phyloP scores from a whole-genome alignment of 257 asterid species.

The Nicotiana otophora region DNA sequence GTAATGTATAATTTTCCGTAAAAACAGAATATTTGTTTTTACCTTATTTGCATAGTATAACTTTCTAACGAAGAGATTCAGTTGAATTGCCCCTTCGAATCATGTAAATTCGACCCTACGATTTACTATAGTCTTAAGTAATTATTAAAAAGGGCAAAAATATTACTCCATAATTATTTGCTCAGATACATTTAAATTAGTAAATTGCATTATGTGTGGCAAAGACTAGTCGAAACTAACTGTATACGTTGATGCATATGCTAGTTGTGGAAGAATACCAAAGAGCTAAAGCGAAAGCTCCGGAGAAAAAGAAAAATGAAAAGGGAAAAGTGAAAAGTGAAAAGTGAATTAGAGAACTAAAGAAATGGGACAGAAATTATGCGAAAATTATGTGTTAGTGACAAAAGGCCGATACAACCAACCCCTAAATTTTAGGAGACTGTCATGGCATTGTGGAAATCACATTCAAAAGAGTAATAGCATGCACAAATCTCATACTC shows the following conservation, averaged over 20 bases:
- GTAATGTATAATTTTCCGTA: no score
- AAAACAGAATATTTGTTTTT: no score
- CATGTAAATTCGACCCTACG: background rate
- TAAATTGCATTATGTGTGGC: background rate
- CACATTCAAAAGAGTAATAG: slow-evolving; percentile 11
- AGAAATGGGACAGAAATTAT: background rate
- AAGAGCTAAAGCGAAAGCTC: background rate
- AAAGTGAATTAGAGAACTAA: background rate
- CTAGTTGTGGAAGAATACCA: background rate
- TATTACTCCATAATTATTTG: background rate
- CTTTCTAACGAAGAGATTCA: background rate
- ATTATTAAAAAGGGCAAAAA: background rate
- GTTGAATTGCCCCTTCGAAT: background rate
- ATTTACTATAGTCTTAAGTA: background rate
- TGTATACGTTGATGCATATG: background rate
- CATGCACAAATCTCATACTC: background rate
- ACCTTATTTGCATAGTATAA: background rate
- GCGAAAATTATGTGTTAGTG: background rate
- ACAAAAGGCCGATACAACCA: background rate
- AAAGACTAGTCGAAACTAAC: background rate
- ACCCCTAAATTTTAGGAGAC: background rate
- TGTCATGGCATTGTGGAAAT: background rate
- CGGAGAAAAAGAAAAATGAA: background rate
- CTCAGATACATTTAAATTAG: background rate
- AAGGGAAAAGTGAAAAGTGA: background rate